These are phyloP conservation scores for Colletotrichum brevisporum DNA, from an alignment of 2,329 filamentous ascomycete genomes.

Conservation along the genomic window DNA sequence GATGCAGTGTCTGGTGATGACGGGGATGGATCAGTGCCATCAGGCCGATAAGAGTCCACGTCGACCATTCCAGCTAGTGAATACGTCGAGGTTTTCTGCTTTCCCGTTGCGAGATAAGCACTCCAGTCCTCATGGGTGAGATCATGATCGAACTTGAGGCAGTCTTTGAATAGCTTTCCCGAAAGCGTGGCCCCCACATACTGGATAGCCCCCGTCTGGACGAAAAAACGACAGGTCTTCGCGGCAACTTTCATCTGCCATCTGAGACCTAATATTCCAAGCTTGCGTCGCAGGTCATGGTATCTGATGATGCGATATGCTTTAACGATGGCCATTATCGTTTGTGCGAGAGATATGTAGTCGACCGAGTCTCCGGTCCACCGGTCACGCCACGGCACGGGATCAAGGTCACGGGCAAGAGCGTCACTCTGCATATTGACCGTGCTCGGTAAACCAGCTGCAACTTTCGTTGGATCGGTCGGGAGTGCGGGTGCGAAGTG, in stretches of 20 bases:
- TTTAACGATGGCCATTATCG: slow-evolving; percentile 69
- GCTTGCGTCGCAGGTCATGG: slow-evolving; percentile 69
- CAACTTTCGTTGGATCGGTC: slow-evolving; percentile 45
- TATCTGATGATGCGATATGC: slow-evolving; percentile 72
- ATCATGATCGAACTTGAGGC: slow-evolving; percentile 71
- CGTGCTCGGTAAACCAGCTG: slow-evolving; percentile 15
- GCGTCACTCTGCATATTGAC: slow-evolving; percentile 47
- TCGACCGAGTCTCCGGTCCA: slow-evolving; percentile 74
- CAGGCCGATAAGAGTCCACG: slow-evolving; percentile 1
- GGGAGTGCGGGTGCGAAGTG: slow-evolving; percentile 65
- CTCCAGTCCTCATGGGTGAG: slow-evolving; percentile 71
- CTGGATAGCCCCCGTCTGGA: slow-evolving; percentile 67
- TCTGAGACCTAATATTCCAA: slow-evolving; percentile 67
- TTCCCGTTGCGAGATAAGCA: slow-evolving; percentile 66
- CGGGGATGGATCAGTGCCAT: neutral
- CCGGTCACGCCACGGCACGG: slow-evolving; percentile 68
- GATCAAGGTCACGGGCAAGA: slow-evolving; percentile 58
- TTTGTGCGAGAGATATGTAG: slow-evolving; percentile 69
- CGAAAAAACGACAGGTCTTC: slow-evolving; percentile 71
- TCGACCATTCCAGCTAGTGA: neutral
- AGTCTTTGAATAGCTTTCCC: slow-evolving; percentile 71
- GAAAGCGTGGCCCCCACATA: slow-evolving; percentile 70
- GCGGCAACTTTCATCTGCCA: slow-evolving; percentile 74
- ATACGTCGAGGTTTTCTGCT: slow-evolving; percentile 40
- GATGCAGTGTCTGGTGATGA: neutral